Percentiles rank a stretch among this genome's conserved stretches.
These are phyloP conservation scores for Nakaseomyces uthaithaninus DNA, from an alignment of 1,139 yeast genomes.

Conservation along the genomic window DNA sequence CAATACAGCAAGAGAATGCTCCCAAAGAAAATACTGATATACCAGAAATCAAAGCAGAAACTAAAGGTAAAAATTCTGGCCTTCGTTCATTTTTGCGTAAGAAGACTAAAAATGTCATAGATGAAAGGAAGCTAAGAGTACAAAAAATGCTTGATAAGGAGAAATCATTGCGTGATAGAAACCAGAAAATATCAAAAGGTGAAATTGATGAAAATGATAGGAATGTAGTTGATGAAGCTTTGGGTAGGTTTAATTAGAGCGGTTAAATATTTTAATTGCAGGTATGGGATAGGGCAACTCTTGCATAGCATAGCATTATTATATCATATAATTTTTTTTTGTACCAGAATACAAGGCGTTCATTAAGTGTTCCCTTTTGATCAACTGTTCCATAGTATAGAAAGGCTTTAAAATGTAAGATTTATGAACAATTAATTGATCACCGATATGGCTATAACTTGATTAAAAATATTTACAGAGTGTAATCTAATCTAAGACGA, in stretches of 20 bases:
- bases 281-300: no score
- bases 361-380: no score
- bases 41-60: conserved; percentile 49
- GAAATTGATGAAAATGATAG: conserved; percentile 36
- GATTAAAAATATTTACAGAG: background rate
- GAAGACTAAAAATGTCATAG: conserved; percentile 78
- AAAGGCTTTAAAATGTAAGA: no score
- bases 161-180: conserved; percentile 60
- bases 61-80: conserved; percentile 74
- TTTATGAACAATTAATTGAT: no score
- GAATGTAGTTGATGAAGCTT: conserved; percentile 31
- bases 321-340: no score
- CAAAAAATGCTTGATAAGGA: conserved; percentile 70
- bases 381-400: no score
- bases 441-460: no score
- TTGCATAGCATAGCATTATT: no score
- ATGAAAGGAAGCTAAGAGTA: conserved; percentile 76
- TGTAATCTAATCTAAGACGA: background rate
- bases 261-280: no score
- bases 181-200: conserved; percentile 42
- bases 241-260: conserved; percentile 29
- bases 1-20: conserved; percentile 35
- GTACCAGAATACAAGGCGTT: no score
- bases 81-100: conserved; percentile 74
- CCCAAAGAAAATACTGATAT: conserved; percentile 36